phyloP scores from a whole-genome alignment of 1,284 basidiomycete species.

The Sphagnurus paluster region DNA sequence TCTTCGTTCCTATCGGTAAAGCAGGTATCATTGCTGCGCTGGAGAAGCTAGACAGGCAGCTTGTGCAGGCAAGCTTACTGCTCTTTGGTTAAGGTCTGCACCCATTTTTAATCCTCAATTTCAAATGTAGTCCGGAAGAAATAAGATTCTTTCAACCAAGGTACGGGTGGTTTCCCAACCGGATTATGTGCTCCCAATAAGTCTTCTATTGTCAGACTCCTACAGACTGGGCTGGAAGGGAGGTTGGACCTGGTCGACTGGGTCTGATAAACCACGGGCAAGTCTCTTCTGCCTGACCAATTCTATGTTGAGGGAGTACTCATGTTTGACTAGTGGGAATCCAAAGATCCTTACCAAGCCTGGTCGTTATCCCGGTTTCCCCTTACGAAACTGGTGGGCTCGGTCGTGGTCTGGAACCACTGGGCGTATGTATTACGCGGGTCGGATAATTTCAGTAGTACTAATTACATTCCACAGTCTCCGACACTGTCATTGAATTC shows the following conservation, averaged over 20 bases:
- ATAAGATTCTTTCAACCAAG: constrained; percentile 48
- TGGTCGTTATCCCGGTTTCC: constrained; percentile 74
- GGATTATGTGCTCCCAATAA: background rate
- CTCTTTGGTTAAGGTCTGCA: background rate
- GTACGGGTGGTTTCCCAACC: constrained; percentile 17
- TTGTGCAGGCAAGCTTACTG: constrained; percentile 43
- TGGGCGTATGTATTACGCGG: constrained; percentile 49
- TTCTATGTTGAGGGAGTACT: background rate
- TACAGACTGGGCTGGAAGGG: constrained; percentile 67
- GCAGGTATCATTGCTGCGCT: constrained; percentile 64
- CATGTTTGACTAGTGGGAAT: constrained; percentile 48
- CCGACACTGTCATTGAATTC: constrained; percentile 77
- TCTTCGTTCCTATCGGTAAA: constrained; percentile 66
- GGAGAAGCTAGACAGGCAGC: constrained; percentile 61
- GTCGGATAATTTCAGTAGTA: background rate
- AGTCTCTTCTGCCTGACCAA: constrained; percentile 2
- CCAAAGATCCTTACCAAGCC: constrained; percentile 71
- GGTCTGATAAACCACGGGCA: constrained; percentile 72
- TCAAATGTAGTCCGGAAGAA: constrained; percentile 48
- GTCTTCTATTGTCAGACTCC: constrained; percentile 42
- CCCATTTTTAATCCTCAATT: background rate
- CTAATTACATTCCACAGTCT: constrained; percentile 43
- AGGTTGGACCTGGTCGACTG: constrained; percentile 64
- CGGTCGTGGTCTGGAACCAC: constrained; percentile 64
- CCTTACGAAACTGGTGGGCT: constrained; percentile 82